Conservation (phyloP, 1,284 basidiomycete genomes). For the Stereum hirsutum region DNA sequence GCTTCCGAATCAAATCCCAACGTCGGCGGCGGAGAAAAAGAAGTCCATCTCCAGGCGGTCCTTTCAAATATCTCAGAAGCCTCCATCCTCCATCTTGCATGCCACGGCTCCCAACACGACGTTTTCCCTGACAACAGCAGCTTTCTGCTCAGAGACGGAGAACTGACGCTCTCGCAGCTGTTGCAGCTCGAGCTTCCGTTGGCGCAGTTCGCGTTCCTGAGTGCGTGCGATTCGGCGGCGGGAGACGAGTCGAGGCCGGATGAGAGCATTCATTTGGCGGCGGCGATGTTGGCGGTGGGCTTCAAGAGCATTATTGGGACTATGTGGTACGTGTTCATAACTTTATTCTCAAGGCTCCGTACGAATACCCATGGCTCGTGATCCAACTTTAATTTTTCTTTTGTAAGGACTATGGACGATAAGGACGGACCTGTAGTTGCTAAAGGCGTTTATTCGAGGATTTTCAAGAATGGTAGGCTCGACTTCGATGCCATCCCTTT, state of each 20-base stretch:
- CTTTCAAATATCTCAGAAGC: not conserved
- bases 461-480: too few relatives aligned
- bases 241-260: not conserved
- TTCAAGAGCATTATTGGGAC: not conserved
- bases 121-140: not conserved
- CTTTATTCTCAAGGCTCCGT: too few relatives aligned
- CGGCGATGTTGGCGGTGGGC: not conserved
- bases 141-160: not conserved
- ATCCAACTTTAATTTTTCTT: too few relatives aligned
- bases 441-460: too few relatives aligned
- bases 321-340: too few relatives aligned
- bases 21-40: too few relatives aligned
- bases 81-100: not conserved
- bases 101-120: not conserved
- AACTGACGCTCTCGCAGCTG: not conserved
- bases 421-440: too few relatives aligned
- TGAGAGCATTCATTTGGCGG: not conserved
- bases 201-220: not conserved
- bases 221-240: not conserved
- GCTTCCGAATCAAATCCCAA: not conserved
- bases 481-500: too few relatives aligned
- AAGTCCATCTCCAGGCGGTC: not conserved
- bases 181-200: not conserved
- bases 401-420: too few relatives aligned
- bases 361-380: too few relatives aligned